phyloP scores from a whole-genome alignment of 2,329 filamentous ascomycete species.

The Colletotrichum abscissum region DNA sequence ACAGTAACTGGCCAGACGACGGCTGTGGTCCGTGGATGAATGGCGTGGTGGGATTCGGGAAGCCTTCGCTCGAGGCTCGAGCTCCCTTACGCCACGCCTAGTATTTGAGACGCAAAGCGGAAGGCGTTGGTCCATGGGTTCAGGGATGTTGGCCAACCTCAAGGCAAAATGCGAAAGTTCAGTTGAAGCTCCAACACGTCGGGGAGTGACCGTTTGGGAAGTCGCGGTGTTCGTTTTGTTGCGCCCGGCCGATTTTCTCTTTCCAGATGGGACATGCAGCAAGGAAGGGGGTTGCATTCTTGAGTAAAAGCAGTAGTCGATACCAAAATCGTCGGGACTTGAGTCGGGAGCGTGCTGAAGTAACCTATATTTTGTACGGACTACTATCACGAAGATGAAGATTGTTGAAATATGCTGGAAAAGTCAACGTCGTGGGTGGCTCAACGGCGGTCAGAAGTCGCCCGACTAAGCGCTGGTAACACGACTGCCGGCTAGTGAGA shows the following conservation, averaged over 20 bases:
- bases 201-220: conserved; percentile 21
- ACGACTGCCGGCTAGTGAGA: neutral
- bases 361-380: neutral
- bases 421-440: neutral
- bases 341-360: neutral
- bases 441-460: neutral
- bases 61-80: conserved; percentile 26
- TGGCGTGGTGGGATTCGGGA: conserved; percentile 23
- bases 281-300: neutral
- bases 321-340: neutral
- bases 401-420: neutral
- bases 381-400: neutral
- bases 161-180: conserved; percentile 26
- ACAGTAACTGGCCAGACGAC: conserved; percentile 3
- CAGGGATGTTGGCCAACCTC: conserved; percentile 25
- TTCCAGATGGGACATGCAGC: neutral
- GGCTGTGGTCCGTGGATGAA: conserved; percentile 1
- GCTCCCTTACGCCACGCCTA: conserved; percentile 9
- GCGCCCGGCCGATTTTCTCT: conserved; percentile 5
- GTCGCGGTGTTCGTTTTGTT: neutral
- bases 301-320: neutral
- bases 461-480: neutral
- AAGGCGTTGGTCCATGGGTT: conserved; percentile 18
- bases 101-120: conserved; percentile 17
- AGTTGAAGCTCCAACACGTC: conserved; percentile 33